A percentile compares a stretch with the other conserved stretches of the same genome.
Conservation (phyloP, 192 early-diverging fungal genomes). For the Helicostylum pulchrum region DNA sequence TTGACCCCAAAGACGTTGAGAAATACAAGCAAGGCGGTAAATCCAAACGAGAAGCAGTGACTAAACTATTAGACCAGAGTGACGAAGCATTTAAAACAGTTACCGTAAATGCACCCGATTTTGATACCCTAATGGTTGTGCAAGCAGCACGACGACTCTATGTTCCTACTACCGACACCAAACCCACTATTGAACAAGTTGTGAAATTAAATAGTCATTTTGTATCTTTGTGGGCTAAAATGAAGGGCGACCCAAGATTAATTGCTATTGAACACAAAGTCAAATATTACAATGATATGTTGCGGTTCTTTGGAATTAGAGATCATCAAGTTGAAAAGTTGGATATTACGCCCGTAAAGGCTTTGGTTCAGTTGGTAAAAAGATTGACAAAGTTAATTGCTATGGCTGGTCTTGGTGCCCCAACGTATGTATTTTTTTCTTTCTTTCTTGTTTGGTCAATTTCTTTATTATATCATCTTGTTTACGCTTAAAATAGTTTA, state of each 20-base stretch:
- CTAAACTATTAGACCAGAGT: conserved; percentile 70
- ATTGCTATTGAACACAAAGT: conserved; percentile 67
- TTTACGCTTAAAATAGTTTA: conserved; percentile 33
- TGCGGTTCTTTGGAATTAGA: conserved; percentile 89
- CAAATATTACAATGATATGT: conserved; percentile 78
- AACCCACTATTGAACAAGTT: conserved; percentile 77
- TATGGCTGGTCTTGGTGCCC: conserved; percentile 77
- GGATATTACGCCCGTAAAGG: conserved; percentile 59
- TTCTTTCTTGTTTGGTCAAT: not conserved
- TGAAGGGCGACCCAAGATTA: conserved; percentile 74
- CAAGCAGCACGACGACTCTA: conserved; percentile 93
- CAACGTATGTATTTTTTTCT: conserved; percentile 59
- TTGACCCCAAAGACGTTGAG: conserved; percentile 75
- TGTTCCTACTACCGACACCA: conserved; percentile 67
- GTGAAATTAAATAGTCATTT: conserved; percentile 88
- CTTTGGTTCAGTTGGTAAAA: conserved; percentile 61
- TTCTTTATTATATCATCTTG: not conserved
- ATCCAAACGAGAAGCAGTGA: conserved; percentile 76
- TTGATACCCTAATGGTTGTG: conserved; percentile 87
- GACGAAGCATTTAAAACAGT: conserved; percentile 79
- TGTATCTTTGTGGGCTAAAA: conserved; percentile 71
- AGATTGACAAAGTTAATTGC: conserved; percentile 65
- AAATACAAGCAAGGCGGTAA: conserved; percentile 79
- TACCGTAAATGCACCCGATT: conserved; percentile 91
- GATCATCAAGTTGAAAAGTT: conserved; percentile 94